A percentile compares a stretch with the other conserved stretches of the same genome.
Conservation (phyloP, 495 filamentous ascomycete genomes). For the Xylaria curta region DNA sequence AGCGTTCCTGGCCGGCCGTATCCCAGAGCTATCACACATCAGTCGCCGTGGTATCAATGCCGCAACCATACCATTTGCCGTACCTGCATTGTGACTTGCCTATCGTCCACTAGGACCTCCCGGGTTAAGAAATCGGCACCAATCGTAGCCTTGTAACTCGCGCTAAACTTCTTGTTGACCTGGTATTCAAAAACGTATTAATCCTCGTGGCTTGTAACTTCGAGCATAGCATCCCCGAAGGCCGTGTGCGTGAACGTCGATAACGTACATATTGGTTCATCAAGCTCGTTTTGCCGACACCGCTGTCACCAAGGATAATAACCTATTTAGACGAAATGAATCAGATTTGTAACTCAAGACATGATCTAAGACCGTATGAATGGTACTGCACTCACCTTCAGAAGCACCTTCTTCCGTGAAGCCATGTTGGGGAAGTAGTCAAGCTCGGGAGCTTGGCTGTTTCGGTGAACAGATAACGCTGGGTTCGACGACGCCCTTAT, state of each 20-base stretch:
- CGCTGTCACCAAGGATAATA: slow-evolving; percentile 97
- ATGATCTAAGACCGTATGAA: not conserved
- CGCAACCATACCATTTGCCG: slow-evolving; percentile 31
- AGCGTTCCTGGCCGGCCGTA: slow-evolving; percentile 96
- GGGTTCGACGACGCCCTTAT: not conserved
- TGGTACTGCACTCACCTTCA: slow-evolving; percentile 70
- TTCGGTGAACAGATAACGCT: slow-evolving; percentile 6
- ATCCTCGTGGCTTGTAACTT: not conserved
- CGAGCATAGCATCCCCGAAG: slow-evolving; percentile 1
- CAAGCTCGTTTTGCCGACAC: slow-evolving; percentile 98
- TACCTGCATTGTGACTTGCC: slow-evolving; percentile 98
- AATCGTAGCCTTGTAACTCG: slow-evolving; percentile 99
- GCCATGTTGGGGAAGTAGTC: slow-evolving; percentile 66
- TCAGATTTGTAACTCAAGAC: not conserved
- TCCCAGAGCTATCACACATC: slow-evolving; percentile 81
- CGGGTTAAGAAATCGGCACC: slow-evolving; percentile 99
- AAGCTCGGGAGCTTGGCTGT: slow-evolving; percentile 24
- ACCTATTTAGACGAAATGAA: slow-evolving; percentile 62
- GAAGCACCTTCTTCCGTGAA: slow-evolving; percentile 93
- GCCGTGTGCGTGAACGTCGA: slow-evolving; percentile 15
- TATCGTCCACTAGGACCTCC: slow-evolving; percentile 96
- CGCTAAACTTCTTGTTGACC: slow-evolving; percentile 99
- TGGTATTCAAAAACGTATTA: slow-evolving; percentile 41
- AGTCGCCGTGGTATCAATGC: slow-evolving; percentile 29
- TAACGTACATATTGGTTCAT: slow-evolving; percentile 99